A percentile compares a stretch with the other conserved stretches of the same genome.
These are phyloP conservation scores for Rosa multiflora DNA, from an alignment of 306 rosid genomes.

Conservation along the genomic window DNA sequence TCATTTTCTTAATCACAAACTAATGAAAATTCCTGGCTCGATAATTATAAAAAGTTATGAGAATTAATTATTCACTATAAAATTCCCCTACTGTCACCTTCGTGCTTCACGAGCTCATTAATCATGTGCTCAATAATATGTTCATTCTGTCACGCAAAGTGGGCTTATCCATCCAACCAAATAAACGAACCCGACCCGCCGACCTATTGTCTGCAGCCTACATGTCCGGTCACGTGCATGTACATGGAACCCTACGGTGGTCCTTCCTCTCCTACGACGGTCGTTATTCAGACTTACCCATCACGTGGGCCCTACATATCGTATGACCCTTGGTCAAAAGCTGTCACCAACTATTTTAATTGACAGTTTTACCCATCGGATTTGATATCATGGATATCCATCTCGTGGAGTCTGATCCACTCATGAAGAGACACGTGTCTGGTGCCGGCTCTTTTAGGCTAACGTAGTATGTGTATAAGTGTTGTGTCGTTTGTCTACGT, in stretches of 20 bases:
- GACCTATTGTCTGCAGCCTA: conserved; percentile 23
- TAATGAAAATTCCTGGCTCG: no score
- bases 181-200: conserved; percentile 30
- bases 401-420: neutral
- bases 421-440: neutral
- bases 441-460: no score
- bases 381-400: neutral
- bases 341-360: neutral
- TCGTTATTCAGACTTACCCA: neutral
- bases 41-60: no score
- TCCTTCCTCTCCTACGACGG: neutral
- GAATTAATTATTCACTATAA: no score
- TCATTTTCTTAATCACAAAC: no score
- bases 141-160: conserved; percentile 22
- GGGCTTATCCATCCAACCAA: conserved; percentile 2
- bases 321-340: neutral
- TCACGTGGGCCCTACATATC: neutral
- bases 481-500: neutral
- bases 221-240: neutral
- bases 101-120: no score
- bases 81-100: no score
- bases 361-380: neutral
- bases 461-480: neutral
- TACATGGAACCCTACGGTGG: neutral
- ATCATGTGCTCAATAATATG: neutral